Conservation (phyloP, 2,329 filamentous ascomycete species). For the Cladophialophora carrionii region DNA sequence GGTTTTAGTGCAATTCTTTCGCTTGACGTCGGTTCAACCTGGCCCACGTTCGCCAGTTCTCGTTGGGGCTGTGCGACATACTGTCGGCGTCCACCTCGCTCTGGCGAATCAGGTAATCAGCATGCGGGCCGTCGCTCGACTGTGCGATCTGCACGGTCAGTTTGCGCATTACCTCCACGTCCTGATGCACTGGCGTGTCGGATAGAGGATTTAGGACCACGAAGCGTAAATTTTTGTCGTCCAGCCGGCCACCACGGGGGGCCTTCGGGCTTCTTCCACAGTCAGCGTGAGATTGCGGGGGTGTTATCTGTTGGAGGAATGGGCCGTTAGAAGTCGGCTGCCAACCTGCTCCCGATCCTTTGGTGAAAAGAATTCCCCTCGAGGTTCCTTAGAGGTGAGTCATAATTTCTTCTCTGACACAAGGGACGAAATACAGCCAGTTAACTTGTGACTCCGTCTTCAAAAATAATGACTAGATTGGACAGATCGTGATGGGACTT, state of each 20-base stretch:
- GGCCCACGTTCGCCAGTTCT: background rate
- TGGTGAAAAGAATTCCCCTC: background rate
- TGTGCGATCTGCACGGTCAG: background rate
- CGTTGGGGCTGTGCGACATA: background rate
- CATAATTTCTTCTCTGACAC: background rate
- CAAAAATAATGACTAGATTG: background rate
- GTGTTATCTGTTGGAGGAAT: background rate
- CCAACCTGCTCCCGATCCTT: background rate
- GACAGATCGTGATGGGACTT: background rate
- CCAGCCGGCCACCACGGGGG: background rate
- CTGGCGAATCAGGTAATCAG: slow-evolving; percentile 2
- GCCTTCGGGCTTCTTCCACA: background rate
- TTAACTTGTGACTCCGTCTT: background rate
- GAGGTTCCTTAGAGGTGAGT: background rate
- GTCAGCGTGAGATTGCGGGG: background rate
- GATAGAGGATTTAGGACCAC: background rate
- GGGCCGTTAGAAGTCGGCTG: background rate
- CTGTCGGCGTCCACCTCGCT: slow-evolving; percentile 4
- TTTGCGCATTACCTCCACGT: slow-evolving; percentile 5
- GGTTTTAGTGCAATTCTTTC: background rate
- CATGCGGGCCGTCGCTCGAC: slow-evolving; percentile 2
- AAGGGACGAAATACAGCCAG: background rate
- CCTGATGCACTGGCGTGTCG: background rate
- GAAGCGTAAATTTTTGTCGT: background rate
- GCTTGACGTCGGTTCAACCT: background rate